These are phyloP conservation scores for Calonectria pauciramosa DNA, from an alignment of 2,329 filamentous ascomycete species.

Conservation along the genomic window DNA sequence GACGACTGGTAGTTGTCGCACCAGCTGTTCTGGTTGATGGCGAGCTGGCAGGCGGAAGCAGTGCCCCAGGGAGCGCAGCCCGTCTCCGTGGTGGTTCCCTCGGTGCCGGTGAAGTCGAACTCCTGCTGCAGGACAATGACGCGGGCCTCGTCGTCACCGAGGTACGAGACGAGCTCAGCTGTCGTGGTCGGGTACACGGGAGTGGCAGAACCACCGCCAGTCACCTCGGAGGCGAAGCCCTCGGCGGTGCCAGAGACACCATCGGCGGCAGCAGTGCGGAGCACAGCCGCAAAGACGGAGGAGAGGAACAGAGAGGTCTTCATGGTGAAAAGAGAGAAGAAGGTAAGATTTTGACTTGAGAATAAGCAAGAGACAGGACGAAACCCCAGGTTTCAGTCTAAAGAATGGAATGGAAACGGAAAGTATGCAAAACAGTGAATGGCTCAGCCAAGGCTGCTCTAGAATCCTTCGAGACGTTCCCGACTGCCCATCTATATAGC, in stretches of 20 bases:
- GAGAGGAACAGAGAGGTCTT: conserved; percentile 34
- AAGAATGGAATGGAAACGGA: neutral
- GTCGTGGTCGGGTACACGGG: conserved; percentile 67
- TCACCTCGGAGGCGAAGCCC: conserved; percentile 65
- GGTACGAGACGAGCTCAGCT: conserved; percentile 70
- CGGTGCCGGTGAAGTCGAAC: conserved; percentile 68
- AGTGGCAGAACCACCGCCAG: conserved; percentile 69
- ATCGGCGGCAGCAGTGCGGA: conserved; percentile 57
- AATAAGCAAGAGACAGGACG: conserved; percentile 2
- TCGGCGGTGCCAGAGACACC: conserved; percentile 56
- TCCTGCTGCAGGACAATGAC: conserved; percentile 71
- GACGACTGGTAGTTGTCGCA: conserved; percentile 70
- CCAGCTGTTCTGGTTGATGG: conserved; percentile 72
- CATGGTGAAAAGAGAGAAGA: conserved; percentile 1
- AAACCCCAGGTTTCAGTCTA: conserved; percentile 13
- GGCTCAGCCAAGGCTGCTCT: conserved; percentile 3
- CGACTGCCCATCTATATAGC: conserved; percentile 9
- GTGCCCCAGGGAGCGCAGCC: conserved; percentile 73
- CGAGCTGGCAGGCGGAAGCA: conserved; percentile 65
- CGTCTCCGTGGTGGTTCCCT: conserved; percentile 64
- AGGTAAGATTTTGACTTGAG: neutral
- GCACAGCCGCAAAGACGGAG: conserved; percentile 40
- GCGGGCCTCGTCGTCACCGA: conserved; percentile 65
- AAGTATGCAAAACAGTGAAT: neutral
- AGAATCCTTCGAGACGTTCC: neutral